A percentile compares a stretch with the other conserved stretches of the same genome.
These are phyloP conservation scores for Pythium rishiriense DNA, from an alignment of 352 stramenopile genomes.

Conservation along the genomic window DNA sequence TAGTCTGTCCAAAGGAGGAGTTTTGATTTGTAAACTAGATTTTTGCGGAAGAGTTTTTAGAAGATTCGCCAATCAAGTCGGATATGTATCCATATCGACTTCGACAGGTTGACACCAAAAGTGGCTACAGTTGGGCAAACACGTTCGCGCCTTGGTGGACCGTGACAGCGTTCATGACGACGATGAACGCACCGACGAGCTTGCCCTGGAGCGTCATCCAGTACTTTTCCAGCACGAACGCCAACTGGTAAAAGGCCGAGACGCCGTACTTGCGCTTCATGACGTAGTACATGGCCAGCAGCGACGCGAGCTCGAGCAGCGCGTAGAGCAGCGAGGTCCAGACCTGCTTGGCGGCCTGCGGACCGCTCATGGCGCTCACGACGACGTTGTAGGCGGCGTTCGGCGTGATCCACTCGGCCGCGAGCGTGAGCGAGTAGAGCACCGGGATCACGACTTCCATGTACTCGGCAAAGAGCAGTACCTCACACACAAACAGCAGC, in stretches of 20 bases:
- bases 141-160: constrained; percentile 18
- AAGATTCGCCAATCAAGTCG: too few species aligned
- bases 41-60: too few species aligned
- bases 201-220: constrained; percentile 40
- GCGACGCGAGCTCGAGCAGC: constrained; percentile 32
- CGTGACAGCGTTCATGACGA: constrained; percentile 6
- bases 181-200: constrained; percentile 27
- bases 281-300: constrained; percentile 30
- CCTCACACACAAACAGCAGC: constrained; percentile 27
- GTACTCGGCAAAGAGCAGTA: constrained; percentile 36
- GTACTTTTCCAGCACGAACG: constrained; percentile 38
- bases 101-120: not conserved
- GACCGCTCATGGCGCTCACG: constrained; percentile 7
- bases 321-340: constrained; percentile 31
- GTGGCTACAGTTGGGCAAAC: not conserved
- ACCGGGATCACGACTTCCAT: constrained; percentile 30
- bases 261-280: constrained; percentile 34
- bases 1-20: too few species aligned
- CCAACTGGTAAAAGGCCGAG: constrained; percentile 30
- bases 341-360: not conserved
- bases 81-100: not conserved
- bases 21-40: too few species aligned
- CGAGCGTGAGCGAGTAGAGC: constrained; percentile 10
- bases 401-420: constrained; percentile 6
- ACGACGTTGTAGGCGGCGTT: constrained; percentile 24